Conservation (phyloP, 2,329 filamentous ascomycete species). For the Ceratocystis albifundus region DNA sequence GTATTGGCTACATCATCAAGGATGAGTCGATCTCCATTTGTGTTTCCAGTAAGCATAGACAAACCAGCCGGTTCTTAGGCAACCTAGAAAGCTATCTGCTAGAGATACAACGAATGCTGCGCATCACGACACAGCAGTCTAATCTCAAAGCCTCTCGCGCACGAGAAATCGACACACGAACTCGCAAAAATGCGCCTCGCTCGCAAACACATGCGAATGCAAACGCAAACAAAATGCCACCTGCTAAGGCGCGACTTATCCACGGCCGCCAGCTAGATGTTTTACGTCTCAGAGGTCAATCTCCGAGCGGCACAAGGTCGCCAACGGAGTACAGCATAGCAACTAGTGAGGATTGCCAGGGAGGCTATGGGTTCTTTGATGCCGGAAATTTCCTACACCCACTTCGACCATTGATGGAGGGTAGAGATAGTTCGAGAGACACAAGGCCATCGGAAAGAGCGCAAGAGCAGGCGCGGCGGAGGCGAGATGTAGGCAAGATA, state of each 20-base stretch:
- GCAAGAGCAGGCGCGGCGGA: conserved; percentile 42
- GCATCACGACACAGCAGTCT: conserved; percentile 48
- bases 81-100: conserved; percentile 81
- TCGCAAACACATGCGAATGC: not conserved
- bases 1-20: conserved; percentile 98
- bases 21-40: conserved; percentile 69
- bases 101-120: conserved; percentile 75
- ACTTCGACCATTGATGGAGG: conserved; percentile 45
- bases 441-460: conserved; percentile 48
- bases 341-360: conserved; percentile 72
- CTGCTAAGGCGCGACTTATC: conserved; percentile 56
- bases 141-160: conserved; percentile 37
- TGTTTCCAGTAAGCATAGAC: conserved; percentile 82
- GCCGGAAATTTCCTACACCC: conserved; percentile 88
- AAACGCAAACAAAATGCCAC: not conserved
- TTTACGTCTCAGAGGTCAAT: conserved; percentile 35
- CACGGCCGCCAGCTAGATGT: conserved; percentile 35
- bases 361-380: conserved; percentile 95
- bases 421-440: conserved; percentile 44
- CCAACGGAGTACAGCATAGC: conserved; percentile 55
- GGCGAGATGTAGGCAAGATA: conserved; percentile 64
- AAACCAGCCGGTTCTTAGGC: conserved; percentile 82
- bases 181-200: not conserved
- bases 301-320: conserved; percentile 42
- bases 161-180: conserved; percentile 38